Conservation (phyloP, 2,329 filamentous ascomycete species). For the Rutstroemia sp. region DNA sequence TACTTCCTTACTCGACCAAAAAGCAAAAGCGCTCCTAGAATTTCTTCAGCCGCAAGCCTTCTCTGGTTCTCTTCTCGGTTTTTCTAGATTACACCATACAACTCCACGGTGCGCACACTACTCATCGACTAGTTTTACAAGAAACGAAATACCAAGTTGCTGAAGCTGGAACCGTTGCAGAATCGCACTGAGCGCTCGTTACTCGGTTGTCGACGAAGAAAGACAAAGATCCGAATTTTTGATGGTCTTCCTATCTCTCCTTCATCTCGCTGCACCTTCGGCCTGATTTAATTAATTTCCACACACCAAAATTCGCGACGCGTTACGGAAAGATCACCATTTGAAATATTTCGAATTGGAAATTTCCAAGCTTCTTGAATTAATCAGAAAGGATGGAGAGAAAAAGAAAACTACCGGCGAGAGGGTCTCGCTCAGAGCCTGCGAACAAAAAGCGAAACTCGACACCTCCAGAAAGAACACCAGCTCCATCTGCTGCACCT, state of each 20-base stretch:
- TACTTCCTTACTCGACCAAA: too few relatives aligned
- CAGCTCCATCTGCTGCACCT: constrained; percentile 29
- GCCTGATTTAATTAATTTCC: background rate
- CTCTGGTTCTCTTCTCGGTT: too few relatives aligned
- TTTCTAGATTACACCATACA: too few relatives aligned
- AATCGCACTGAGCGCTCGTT: background rate
- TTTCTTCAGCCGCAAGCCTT: too few relatives aligned
- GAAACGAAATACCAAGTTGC: too few relatives aligned
- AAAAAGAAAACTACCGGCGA: constrained; percentile 58
- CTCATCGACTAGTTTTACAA: too few relatives aligned
- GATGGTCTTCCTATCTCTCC: background rate
- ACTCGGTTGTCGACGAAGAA: background rate
- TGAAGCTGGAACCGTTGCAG: too few relatives aligned
- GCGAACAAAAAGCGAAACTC: constrained; percentile 51
- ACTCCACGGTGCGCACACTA: too few relatives aligned
- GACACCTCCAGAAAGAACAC: constrained; percentile 47
- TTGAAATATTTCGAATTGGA: too few relatives aligned
- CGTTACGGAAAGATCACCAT: constrained; percentile 9
- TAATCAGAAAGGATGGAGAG: constrained; percentile 45
- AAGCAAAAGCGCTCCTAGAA: too few relatives aligned
- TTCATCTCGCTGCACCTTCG: background rate
- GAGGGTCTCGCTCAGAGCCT: constrained; percentile 51
- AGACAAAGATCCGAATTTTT: background rate
- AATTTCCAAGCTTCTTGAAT: constrained; percentile 1
- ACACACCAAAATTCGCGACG: constrained; percentile 14